phyloP scores from a whole-genome alignment of 2,329 filamentous ascomycete genomes.

The Colletotrichum sp. region DNA sequence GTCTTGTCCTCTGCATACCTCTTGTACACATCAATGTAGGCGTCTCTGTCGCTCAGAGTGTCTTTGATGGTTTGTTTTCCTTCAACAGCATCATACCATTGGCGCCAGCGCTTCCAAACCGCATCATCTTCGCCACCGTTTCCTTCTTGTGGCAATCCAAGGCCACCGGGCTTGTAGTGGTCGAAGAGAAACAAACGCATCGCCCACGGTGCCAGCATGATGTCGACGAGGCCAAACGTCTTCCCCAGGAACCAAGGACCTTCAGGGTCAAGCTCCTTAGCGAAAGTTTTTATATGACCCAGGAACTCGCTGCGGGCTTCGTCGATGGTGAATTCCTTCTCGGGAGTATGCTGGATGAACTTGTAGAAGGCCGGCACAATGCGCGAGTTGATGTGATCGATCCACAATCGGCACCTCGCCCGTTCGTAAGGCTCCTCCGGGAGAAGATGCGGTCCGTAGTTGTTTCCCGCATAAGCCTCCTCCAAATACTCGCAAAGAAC shows the following conservation, averaged over 20 bases:
- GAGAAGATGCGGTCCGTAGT: conserved; percentile 54
- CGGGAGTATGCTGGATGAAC: conserved; percentile 58
- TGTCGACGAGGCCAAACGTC: conserved; percentile 70
- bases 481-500: conserved; percentile 80
- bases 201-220: conserved; percentile 76
- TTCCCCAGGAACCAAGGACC: conserved; percentile 71
- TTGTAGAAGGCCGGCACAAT: conserved; percentile 75
- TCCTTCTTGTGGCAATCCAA: conserved; percentile 44
- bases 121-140: conserved; percentile 50
- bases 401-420: conserved; percentile 74
- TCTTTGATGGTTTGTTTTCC: conserved; percentile 66
- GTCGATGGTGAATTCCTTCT: conserved; percentile 53
- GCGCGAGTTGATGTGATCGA: conserved; percentile 70
- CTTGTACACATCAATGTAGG: conserved; percentile 73
- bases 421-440: conserved; percentile 67
- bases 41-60: conserved; percentile 70
- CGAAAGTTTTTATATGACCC: conserved; percentile 62
- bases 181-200: conserved; percentile 76
- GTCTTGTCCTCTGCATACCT: conserved; percentile 71
- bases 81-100: conserved; percentile 66
- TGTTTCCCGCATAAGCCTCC: conserved; percentile 64
- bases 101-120: conserved; percentile 69
- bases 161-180: conserved; percentile 68
- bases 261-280: conserved; percentile 61
- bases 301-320: conserved; percentile 65